Percentiles rank a stretch among this genome's conserved stretches.
phyloP scores from a whole-genome alignment of 148 eudicot species.

The Diospyros kaki region DNA sequence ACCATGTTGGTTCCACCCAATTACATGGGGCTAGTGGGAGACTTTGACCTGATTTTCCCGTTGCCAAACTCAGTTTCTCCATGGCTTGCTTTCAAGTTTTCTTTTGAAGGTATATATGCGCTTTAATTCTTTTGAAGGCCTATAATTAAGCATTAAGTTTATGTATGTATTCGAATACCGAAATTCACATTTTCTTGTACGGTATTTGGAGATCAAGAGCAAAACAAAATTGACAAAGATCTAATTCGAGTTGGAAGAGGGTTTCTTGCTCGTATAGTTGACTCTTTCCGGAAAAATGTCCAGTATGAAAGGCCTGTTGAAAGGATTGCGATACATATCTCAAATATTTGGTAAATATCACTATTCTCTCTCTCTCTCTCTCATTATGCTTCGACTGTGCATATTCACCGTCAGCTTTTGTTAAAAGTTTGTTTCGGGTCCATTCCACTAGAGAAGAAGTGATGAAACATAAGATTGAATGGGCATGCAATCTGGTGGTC shows the following conservation, averaged over 20 bases:
- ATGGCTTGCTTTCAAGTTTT: slow-evolving; percentile 5
- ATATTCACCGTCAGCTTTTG: neutral
- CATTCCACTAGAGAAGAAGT: no score
- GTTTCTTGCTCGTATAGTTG: neutral
- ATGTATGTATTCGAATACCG: neutral
- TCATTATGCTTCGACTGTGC: neutral
- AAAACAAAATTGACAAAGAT: neutral
- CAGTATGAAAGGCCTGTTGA: slow-evolving; percentile 20
- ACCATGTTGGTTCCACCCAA: slow-evolving; percentile 5
- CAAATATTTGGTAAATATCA: slow-evolving; percentile 21
- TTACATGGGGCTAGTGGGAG: slow-evolving; percentile 2
- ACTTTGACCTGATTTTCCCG: slow-evolving; percentile 1
- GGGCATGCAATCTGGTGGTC: neutral
- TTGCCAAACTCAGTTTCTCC: slow-evolving; percentile 1
- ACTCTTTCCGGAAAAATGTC: slow-evolving; percentile 14
- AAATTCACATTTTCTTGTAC: neutral
- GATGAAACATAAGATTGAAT: no score
- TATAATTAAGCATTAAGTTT: no score
- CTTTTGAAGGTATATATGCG: slow-evolving; percentile 6
- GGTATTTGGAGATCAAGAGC: slow-evolving; percentile 2
- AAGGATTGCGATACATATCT: slow-evolving; percentile 23
- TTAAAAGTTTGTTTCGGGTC: no score
- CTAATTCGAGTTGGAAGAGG: neutral
- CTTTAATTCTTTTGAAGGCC: neutral
- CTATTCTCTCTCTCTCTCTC: neutral